Conservation (phyloP, 1,139 yeast genomes). For the Saccharomyces hybrid region DNA sequence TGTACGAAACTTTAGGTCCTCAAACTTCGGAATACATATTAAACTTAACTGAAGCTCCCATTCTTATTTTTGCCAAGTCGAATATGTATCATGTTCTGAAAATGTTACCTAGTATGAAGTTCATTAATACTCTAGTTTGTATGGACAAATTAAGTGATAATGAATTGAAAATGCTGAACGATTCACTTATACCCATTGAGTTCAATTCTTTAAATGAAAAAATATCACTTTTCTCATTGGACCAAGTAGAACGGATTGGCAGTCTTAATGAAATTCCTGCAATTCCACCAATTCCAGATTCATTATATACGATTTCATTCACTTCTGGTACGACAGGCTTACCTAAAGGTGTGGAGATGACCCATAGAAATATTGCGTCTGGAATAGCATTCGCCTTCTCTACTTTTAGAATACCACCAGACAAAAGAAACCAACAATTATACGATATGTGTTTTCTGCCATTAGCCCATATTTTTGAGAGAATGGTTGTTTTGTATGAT, state of each 20-base stretch:
- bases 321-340: constrained; percentile 74
- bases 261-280: constrained; percentile 39
- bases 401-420: constrained; percentile 17
- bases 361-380: constrained; percentile 46
- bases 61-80: constrained; percentile 42
- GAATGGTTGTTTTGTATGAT: constrained; percentile 28
- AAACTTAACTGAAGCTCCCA: constrained; percentile 48
- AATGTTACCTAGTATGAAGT: constrained; percentile 33
- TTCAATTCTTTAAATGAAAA: constrained; percentile 18
- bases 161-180: constrained; percentile 27
- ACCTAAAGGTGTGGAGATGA: constrained; percentile 67
- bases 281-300: constrained; percentile 46
- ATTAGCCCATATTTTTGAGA: constrained; percentile 63
- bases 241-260: constrained; percentile 51
- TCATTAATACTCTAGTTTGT: constrained; percentile 41
- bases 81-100: constrained; percentile 39
- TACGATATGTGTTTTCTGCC: constrained; percentile 45
- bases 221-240: constrained; percentile 38
- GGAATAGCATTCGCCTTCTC: constrained; percentile 34
- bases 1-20: constrained; percentile 59
- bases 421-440: constrained; percentile 13
- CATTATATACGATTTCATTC: constrained; percentile 58
- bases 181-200: constrained; percentile 14
- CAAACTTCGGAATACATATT: constrained; percentile 52
- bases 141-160: constrained; percentile 44